Conservation (phyloP, 164 flowering plant species). For the Liquidambar formosana region DNA sequence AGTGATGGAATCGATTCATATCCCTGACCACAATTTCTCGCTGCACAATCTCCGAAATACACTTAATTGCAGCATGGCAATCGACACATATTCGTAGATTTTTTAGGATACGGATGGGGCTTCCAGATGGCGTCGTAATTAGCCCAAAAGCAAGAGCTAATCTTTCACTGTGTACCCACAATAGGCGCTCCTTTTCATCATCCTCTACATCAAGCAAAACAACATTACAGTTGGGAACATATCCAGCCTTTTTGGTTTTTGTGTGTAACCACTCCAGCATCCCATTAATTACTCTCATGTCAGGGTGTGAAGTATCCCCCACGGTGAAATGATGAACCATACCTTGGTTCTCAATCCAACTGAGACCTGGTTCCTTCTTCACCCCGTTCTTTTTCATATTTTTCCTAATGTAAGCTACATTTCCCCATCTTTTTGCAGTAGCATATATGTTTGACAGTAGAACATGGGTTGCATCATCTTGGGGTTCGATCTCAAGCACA, state of each 20-base stretch:
- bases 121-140: constrained; percentile 47
- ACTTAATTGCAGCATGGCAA: constrained; percentile 74
- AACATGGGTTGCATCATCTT: constrained; percentile 74
- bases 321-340: constrained; percentile 66
- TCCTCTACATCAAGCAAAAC: constrained; percentile 74
- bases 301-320: constrained; percentile 77
- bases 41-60: constrained; percentile 56
- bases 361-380: constrained; percentile 85
- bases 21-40: constrained; percentile 80
- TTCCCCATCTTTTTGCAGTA: constrained; percentile 62
- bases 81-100: constrained; percentile 81
- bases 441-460: constrained; percentile 85
- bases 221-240: constrained; percentile 54
- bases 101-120: constrained; percentile 74
- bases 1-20: constrained; percentile 92
- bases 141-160: constrained; percentile 81
- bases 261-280: constrained; percentile 74
- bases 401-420: constrained; percentile 64
- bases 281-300: constrained; percentile 55
- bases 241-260: constrained; percentile 58
- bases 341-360: constrained; percentile 84
- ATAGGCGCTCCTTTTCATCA: constrained; percentile 64
- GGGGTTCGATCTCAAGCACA: constrained; percentile 78
- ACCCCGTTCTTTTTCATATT: constrained; percentile 74
- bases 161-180: constrained; percentile 92